Base-by-base conservation (phyloP, 768 basidiomycete species). In the Termitomyces sp. region DNA sequence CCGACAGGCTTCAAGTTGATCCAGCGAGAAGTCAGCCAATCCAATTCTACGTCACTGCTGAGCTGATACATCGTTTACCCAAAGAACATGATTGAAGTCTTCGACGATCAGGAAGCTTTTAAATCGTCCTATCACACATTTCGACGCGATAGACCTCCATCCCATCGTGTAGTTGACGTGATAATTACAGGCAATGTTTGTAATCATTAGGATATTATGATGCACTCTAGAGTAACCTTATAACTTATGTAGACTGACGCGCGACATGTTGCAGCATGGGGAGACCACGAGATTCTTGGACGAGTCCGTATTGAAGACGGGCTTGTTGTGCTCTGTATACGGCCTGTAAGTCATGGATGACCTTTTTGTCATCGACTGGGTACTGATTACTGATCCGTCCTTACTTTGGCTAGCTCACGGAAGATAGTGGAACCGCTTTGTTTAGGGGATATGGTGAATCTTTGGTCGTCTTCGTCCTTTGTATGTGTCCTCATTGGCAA, bases 251-350 rank as follows among this genome's bases (percentile, higher is more conserved):
- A 84, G 83, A 80, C 80, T 6, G 82, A 82, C 56, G 72, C 73
- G 40, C 71, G 68, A 18, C 75, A 80, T 60, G 73, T 76, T 26
- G 68, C 72, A 20, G 82, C 82, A 2, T 89, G 86, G 87, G 85
- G 83, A 2, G 77, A 74, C 4, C 82, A 79, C 57, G 76, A 71
- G 50, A 74, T 87, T 52, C 68, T 82, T 44, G 87, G 87, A 40
- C 80, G 85, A 33, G 72, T 88, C 14, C 74, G 87, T 33, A 70
- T 82, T 8, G 74, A 74, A 41, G 87, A 89, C 69, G 87, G 87
- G 14, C 71, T 87, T 41, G 72, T 87, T 32, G 77, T 81, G 4
- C 69, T 88, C 36, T 62, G 77, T 30, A 78, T 82, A 56, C 76
- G 81, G 71, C 79, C 84, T 56, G 83, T 83, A 57, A 59, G 80